Conservation (phyloP, 345 rosid species). For the Boechera divaricarpa region DNA sequence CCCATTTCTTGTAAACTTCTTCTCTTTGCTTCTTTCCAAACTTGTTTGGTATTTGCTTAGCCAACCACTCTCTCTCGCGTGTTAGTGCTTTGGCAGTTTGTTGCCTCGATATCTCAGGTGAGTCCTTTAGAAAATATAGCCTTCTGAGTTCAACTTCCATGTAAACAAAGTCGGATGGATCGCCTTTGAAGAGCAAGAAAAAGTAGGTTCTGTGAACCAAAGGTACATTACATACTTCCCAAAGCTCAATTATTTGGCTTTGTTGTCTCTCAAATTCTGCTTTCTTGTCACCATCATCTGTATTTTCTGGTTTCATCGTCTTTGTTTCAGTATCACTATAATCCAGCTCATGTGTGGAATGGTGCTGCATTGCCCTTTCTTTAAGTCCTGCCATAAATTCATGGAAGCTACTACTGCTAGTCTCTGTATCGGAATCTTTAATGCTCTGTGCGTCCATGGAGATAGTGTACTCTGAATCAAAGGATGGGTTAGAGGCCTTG, state of each 20-base stretch:
- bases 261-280: constrained; percentile 62
- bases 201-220: constrained; percentile 80
- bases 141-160: constrained; percentile 84
- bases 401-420: constrained; percentile 33
- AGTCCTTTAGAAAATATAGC: constrained; percentile 61
- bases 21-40: constrained; percentile 55
- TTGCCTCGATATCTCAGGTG: constrained; percentile 28
- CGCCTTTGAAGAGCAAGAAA: constrained; percentile 80
- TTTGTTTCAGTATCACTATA: constrained; percentile 27
- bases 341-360: constrained; percentile 11
- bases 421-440: constrained; percentile 53
- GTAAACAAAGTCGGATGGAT: constrained; percentile 73
- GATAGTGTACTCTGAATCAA: constrained; percentile 34
- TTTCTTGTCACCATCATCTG: constrained; percentile 16
- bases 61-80: constrained; percentile 68
- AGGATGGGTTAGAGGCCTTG: constrained; percentile 46
- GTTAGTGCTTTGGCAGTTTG: constrained; percentile 52
- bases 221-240: constrained; percentile 68
- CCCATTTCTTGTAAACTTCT: constrained; percentile 65
- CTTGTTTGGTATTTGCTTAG: constrained; percentile 65
- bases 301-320: not conserved
- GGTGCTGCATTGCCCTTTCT: constrained; percentile 28
- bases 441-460: constrained; percentile 47
- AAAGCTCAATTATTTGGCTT: constrained; percentile 66
- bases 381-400: constrained; percentile 39